Conservation (phyloP, 1,284 basidiomycete genomes). For the Tilletia caries region DNA sequence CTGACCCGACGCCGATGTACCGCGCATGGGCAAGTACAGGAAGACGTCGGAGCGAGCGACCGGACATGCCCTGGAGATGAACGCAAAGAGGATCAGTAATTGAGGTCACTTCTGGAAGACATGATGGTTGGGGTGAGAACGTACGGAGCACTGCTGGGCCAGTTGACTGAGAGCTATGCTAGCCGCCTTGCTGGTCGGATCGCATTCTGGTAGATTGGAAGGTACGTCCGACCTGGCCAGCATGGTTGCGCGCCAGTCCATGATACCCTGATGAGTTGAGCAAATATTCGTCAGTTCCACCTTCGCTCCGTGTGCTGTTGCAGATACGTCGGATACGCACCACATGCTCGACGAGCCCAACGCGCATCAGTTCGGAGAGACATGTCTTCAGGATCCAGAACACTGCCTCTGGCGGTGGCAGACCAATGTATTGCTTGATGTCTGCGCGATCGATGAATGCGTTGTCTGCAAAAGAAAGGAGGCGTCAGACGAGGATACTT, state of each 20-base stretch:
- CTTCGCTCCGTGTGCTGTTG: background rate
- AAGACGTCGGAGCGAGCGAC: conserved; percentile 78
- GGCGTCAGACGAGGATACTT: background rate
- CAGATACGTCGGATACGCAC: conserved; percentile 56
- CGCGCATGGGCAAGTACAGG: conserved; percentile 86
- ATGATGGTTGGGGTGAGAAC: background rate
- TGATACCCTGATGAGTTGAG: background rate
- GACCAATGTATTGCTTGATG: conserved; percentile 88
- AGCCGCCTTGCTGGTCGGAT: background rate
- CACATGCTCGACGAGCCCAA: conserved; percentile 66
- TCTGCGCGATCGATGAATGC: conserved; percentile 97
- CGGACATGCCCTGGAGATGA: conserved; percentile 73
- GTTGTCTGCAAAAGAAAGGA: conserved; percentile 62
- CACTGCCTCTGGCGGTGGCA: conserved; percentile 81
- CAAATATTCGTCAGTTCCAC: too few relatives aligned
- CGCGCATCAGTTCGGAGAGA: conserved; percentile 72
- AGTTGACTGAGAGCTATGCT: conserved; percentile 1
- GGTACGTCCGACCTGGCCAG: background rate
- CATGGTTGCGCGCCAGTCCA: conserved; percentile 4
- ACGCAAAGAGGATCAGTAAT: background rate
- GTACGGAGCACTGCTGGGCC: background rate
- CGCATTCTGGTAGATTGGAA: background rate
- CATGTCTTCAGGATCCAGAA: conserved; percentile 89
- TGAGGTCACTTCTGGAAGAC: background rate
- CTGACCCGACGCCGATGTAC: conserved; percentile 60